Conservation (phyloP, 2,329 filamentous ascomycete genomes). For the Xylaria sp. region DNA sequence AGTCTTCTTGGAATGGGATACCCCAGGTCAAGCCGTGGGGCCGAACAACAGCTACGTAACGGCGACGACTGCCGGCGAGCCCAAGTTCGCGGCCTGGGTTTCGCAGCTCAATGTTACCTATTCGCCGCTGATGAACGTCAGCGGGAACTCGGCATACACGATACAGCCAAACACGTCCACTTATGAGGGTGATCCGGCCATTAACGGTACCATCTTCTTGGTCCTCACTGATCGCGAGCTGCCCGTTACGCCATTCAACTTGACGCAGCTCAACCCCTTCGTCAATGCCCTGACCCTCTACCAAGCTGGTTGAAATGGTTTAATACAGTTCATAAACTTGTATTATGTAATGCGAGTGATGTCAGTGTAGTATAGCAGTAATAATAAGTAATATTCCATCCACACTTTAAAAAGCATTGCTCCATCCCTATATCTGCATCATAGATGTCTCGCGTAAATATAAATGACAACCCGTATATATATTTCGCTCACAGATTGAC, state of each 20-base stretch:
- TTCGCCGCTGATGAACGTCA: conserved; percentile 66
- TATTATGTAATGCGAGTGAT: background rate
- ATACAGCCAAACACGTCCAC: conserved; percentile 78
- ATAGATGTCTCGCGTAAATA: background rate
- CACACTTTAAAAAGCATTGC: no score
- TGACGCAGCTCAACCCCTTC: conserved; percentile 79
- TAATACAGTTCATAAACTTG: background rate
- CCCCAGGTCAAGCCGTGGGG: conserved; percentile 73
- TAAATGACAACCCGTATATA: background rate
- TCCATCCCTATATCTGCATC: background rate
- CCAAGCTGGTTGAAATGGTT: conserved; percentile 73
- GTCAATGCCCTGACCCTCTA: conserved; percentile 80
- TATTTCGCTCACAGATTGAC: background rate
- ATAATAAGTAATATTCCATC: background rate
- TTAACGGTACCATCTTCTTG: conserved; percentile 84
- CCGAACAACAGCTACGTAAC: conserved; percentile 88
- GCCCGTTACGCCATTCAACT: conserved; percentile 80
- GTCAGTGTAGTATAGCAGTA: no score
- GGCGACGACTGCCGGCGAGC: conserved; percentile 64
- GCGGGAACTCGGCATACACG: conserved; percentile 69
- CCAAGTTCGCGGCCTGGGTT: conserved; percentile 79
- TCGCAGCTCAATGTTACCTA: conserved; percentile 82
- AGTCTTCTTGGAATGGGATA: conserved; percentile 79
- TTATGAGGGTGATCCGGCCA: conserved; percentile 73
- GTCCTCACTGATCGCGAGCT: conserved; percentile 76